These are phyloP conservation scores for Catharanthus roseus DNA, from an alignment of 257 asterid genomes.

Conservation along the genomic window DNA sequence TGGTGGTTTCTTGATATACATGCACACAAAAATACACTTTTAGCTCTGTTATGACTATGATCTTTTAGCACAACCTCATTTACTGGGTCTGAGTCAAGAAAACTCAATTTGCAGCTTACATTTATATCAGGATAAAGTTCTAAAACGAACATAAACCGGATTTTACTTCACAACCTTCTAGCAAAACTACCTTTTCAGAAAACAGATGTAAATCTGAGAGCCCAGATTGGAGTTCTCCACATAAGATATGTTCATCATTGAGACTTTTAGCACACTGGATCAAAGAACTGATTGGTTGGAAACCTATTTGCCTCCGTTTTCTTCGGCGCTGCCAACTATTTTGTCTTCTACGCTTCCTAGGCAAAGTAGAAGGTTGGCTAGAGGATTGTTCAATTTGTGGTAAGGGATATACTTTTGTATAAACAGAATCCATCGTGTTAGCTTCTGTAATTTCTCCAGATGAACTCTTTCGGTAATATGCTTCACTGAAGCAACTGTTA, in stretches of 20 bases:
- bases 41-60: background rate
- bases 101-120: background rate
- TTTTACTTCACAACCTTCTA: background rate
- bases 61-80: background rate
- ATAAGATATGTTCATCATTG: background rate
- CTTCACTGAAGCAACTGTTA: slow-evolving; percentile 10
- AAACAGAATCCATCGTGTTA: slow-evolving; percentile 34
- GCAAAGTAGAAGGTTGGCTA: slow-evolving; percentile 18
- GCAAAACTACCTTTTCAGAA: slow-evolving; percentile 17
- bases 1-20: background rate
- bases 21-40: background rate
- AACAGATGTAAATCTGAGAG: background rate
- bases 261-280: slow-evolving; percentile 26
- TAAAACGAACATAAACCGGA: background rate
- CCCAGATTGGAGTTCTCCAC: slow-evolving; percentile 9
- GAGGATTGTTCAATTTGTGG: slow-evolving; percentile 26
- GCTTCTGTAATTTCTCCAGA: slow-evolving; percentile 21
- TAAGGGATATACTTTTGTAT: slow-evolving; percentile 27
- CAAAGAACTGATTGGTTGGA: slow-evolving; percentile 28
- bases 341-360: slow-evolving; percentile 50
- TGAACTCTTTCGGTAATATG: slow-evolving; percentile 13
- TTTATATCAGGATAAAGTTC: background rate
- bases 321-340: slow-evolving; percentile 60
- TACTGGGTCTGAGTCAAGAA: background rate
- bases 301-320: slow-evolving; percentile 38